Evolutionary conservation across 306 rosid genomes (phyloP).

Genomic region (Leucaena leucocephala): DNA sequence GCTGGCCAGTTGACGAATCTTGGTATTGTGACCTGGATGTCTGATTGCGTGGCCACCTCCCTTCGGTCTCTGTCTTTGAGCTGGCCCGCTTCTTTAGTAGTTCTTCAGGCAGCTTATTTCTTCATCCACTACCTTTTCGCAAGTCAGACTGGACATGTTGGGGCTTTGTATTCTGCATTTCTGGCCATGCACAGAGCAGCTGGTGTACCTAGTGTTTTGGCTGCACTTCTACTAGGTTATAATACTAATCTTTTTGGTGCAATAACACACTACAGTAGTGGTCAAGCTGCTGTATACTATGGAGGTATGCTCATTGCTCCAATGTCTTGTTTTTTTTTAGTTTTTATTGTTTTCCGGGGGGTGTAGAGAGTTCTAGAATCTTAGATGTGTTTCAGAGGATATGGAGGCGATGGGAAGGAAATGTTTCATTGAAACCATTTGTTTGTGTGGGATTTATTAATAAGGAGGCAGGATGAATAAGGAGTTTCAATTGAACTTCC

Average conservation of each 20-base stretch:
- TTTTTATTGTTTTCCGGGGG: no score
- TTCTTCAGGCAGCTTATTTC: constrained; percentile 91
- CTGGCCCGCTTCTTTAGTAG: constrained; percentile 81
- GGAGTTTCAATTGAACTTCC: neutral
- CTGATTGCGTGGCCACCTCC: constrained; percentile 60
- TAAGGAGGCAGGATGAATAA: neutral
- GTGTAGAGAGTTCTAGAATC: neutral
- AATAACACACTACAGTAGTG: constrained; percentile 93
- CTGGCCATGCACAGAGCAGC: constrained; percentile 97
- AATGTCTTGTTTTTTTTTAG: neutral
- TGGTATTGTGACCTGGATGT: constrained; percentile 91
- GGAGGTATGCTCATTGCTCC: constrained; percentile 71
- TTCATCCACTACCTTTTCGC: constrained; percentile 94
- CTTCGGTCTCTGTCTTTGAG: constrained; percentile 71
- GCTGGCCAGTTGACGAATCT: constrained; percentile 90
- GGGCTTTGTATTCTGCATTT: constrained; percentile 88
- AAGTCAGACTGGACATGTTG: constrained; percentile 96
- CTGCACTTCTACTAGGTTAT: constrained; percentile 83
- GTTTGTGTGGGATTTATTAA: neutral
- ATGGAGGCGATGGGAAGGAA: neutral
- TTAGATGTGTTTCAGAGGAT: neutral
- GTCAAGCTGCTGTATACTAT: constrained; percentile 94
- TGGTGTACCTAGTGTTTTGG: constrained; percentile 79
- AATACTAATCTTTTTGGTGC: constrained; percentile 94
- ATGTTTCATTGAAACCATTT: neutral